These are phyloP conservation scores for Boletus tomentosulus DNA, from an alignment of 768 basidiomycete species.

Conservation along the genomic window DNA sequence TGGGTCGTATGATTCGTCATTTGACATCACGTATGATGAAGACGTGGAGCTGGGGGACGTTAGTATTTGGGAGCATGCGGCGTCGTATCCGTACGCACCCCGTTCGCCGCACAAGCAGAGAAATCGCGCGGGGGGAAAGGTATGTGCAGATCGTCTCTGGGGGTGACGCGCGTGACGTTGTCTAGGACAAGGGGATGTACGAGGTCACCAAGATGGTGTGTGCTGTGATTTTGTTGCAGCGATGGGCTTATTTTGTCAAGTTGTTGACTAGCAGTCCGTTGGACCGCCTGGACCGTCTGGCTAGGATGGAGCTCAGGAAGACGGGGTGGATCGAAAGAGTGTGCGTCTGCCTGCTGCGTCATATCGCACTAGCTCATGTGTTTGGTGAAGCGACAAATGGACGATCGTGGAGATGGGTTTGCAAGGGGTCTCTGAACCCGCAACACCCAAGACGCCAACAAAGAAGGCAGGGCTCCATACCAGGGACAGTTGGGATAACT, in stretches of 20 bases:
- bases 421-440: neutral
- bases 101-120: neutral
- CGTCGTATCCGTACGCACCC: slow-evolving; percentile 13
- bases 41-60: slow-evolving; percentile 14
- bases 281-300: slow-evolving; percentile 28
- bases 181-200: slow-evolving; percentile 11
- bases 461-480: neutral
- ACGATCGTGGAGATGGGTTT: slow-evolving; percentile 24
- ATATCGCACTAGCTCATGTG: neutral
- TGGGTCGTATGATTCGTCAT: slow-evolving; percentile 8
- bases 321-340: slow-evolving; percentile 29
- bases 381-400: slow-evolving; percentile 26
- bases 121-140: slow-evolving; percentile 10
- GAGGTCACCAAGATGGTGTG: slow-evolving; percentile 28
- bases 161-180: neutral
- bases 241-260: slow-evolving; percentile 14
- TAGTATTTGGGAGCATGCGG: slow-evolving; percentile 12
- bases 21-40: slow-evolving; percentile 15
- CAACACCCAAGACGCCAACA: slow-evolving; percentile 9
- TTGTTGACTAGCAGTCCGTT: slow-evolving; percentile 23
- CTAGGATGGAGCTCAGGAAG: slow-evolving; percentile 27
- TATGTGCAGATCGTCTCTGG: slow-evolving; percentile 1
- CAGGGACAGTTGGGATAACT: neutral
- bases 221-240: neutral
- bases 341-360: slow-evolving; percentile 6